Conservation (phyloP, 2,329 filamentous ascomycete genomes). For the Diaporthe destruens region DNA sequence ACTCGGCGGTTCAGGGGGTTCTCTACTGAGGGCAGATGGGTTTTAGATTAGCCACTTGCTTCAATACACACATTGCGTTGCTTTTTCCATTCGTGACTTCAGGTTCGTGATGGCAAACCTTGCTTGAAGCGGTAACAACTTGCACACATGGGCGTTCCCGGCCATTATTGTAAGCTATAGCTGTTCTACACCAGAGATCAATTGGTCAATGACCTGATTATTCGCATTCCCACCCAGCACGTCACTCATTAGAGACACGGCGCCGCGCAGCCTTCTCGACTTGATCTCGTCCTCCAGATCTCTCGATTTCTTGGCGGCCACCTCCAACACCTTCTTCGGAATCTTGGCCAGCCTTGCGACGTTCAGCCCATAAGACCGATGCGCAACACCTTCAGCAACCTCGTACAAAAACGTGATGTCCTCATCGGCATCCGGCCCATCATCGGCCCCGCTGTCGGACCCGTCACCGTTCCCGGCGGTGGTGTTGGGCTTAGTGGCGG, state of each 20-base stretch:
- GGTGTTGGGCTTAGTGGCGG: slow-evolving; percentile 50
- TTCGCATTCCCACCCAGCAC: slow-evolving; percentile 52
- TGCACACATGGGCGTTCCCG: background rate
- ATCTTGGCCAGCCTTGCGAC: slow-evolving; percentile 89
- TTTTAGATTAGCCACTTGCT: slow-evolving; percentile 10
- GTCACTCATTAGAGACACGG: slow-evolving; percentile 57
- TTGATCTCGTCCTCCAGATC: slow-evolving; percentile 83
- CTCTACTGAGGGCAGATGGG: background rate
- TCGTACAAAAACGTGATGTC: slow-evolving; percentile 97
- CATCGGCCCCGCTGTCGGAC: slow-evolving; percentile 48
- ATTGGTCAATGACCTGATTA: slow-evolving; percentile 62
- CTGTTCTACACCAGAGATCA: slow-evolving; percentile 70
- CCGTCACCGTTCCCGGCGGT: slow-evolving; percentile 6
- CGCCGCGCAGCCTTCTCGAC: slow-evolving; percentile 69
- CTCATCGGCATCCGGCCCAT: slow-evolving; percentile 65
- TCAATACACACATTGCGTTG: slow-evolving; percentile 6
- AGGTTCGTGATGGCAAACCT: background rate
- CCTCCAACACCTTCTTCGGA: slow-evolving; percentile 80
- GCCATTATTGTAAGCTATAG: slow-evolving; percentile 47
- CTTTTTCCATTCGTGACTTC: background rate
- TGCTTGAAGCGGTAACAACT: background rate
- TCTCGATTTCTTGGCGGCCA: slow-evolving; percentile 82
- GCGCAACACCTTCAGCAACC: slow-evolving; percentile 89
- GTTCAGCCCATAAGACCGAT: slow-evolving; percentile 94
- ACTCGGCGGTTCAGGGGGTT: slow-evolving; percentile 25